Evolutionary conservation across 2,329 filamentous ascomycete genomes (phyloP).

Genomic region (Alternaria sp.): DNA sequence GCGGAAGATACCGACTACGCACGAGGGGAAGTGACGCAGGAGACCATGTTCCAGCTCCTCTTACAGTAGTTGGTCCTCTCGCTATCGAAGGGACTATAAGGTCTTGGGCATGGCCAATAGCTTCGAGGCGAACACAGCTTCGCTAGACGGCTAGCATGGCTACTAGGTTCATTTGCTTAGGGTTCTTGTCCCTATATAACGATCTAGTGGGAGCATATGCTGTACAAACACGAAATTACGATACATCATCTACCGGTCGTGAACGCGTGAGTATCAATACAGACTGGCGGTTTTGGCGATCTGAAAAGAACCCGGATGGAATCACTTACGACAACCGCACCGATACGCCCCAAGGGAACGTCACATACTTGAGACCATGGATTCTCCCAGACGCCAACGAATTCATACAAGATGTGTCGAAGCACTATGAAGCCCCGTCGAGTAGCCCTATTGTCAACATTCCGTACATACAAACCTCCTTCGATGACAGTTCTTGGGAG

Average conservation of each 20-base stretch:
- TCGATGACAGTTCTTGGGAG: conserved; percentile 55
- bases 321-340: conserved; percentile 39
- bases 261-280: conserved; percentile 45
- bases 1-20: not conserved
- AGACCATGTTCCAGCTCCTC: not conserved
- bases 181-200: not conserved
- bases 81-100: not conserved
- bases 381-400: conserved; percentile 53
- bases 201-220: not conserved
- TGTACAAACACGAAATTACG: not conserved
- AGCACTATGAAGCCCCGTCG: conserved; percentile 39
- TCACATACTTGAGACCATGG: conserved; percentile 34
- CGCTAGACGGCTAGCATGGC: not conserved
- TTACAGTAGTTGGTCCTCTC: not conserved
- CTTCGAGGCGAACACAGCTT: not conserved
- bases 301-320: conserved; percentile 45
- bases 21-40: not conserved
- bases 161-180: not conserved
- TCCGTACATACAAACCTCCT: conserved; percentile 36
- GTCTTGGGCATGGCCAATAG: not conserved
- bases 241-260: conserved; percentile 13
- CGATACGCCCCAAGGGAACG: conserved; percentile 12
- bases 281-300: conserved; percentile 51
- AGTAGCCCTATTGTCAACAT: conserved; percentile 32
- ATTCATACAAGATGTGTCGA: conserved; percentile 47